Percentiles rank a stretch among this genome's conserved stretches.
Evolutionary conservation across 2,329 filamentous ascomycete genomes (phyloP).

Genomic region (Aspergillus latus): DNA sequence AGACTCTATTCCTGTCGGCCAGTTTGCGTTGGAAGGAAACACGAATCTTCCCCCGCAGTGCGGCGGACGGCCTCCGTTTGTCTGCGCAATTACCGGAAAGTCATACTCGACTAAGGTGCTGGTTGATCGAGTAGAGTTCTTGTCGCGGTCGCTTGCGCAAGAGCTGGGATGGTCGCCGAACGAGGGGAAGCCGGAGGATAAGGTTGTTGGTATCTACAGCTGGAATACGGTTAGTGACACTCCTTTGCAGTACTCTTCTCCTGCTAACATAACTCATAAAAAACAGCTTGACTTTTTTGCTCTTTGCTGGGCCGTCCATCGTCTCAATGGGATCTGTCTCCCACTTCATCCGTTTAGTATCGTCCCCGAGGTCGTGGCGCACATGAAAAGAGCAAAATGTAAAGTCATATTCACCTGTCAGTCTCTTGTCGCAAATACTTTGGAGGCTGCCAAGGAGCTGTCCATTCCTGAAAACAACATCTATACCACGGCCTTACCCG

Average conservation of each 20-base stretch:
- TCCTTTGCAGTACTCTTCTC: too few relatives aligned
- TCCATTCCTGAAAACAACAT: too few relatives aligned
- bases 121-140: not conserved
- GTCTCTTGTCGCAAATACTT: not conserved
- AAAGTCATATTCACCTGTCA: not conserved
- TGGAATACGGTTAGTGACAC: not conserved
- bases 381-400: not conserved
- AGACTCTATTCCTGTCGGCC: not conserved
- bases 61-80: not conserved
- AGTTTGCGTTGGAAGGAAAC: not conserved
- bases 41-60: not conserved
- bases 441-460: too few relatives aligned
- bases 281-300: not conserved
- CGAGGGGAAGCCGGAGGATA: not conserved
- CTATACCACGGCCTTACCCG: too few relatives aligned
- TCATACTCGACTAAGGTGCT: not conserved
- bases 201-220: not conserved
- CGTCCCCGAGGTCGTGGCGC: not conserved
- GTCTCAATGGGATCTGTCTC: not conserved
- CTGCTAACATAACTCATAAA: too few relatives aligned
- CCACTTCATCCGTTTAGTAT: not conserved
- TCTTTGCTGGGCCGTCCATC: not conserved
- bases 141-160: not conserved
- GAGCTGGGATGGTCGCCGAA: not conserved
- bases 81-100: not conserved